A percentile compares a stretch with the other conserved stretches of the same genome.
phyloP scores from a whole-genome alignment of 75 land plant species.

The Pinus taeda region DNA sequence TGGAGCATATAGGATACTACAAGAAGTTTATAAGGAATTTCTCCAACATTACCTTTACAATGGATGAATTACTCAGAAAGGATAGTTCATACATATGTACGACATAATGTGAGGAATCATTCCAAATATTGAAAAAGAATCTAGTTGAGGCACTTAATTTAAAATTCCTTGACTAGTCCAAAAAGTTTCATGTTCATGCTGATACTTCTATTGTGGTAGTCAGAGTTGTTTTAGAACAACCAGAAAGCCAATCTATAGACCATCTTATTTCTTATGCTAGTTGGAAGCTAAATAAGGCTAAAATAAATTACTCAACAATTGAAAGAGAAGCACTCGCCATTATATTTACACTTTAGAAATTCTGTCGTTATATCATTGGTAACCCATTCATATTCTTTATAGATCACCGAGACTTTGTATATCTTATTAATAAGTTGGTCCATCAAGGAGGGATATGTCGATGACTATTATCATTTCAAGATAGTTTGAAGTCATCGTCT shows the following conservation, averaged over 20 bases:
- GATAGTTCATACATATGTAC: too few species aligned
- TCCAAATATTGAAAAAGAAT: too few species aligned
- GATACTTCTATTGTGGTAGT: neutral
- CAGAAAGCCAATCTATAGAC: too few species aligned
- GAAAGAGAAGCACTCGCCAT: constrained; percentile 13
- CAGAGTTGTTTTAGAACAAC: too few species aligned
- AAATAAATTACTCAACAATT: constrained; percentile 8
- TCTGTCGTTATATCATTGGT: constrained; percentile 6
- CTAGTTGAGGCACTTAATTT: neutral
- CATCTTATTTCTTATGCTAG: neutral
- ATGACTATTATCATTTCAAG: neutral
- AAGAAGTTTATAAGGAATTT: too few species aligned
- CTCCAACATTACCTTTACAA: too few species aligned
- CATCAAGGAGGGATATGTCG: neutral
- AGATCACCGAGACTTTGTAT: constrained; percentile 2
- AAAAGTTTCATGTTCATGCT: constrained; percentile 2
- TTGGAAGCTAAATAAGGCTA: neutral
- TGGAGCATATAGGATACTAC: too few species aligned
- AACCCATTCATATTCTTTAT: neutral
- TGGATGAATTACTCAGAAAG: too few species aligned
- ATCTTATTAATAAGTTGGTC: neutral
- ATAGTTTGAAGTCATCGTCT: neutral
- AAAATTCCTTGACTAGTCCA: neutral
- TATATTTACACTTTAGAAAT: constrained; percentile 7
- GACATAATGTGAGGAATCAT: too few species aligned